These are phyloP conservation scores for Starmera dryadoides DNA, from an alignment of 805 yeast genomes.

Conservation along the genomic window DNA sequence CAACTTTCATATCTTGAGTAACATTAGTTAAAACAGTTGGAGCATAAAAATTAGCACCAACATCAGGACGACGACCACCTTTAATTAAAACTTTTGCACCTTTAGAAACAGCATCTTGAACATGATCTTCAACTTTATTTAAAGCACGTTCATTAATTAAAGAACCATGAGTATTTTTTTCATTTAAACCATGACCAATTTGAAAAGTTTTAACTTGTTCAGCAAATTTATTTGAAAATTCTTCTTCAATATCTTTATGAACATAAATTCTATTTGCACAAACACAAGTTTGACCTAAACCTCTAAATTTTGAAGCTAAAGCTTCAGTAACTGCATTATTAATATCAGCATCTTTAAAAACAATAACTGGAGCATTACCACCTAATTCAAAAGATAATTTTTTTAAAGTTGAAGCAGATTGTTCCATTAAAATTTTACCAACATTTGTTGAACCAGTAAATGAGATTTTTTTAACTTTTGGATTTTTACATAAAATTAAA, in stretches of 20 bases:
- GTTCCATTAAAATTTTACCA: slow-evolving; percentile 53
- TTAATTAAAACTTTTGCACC: slow-evolving; percentile 45
- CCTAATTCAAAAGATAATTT: slow-evolving; percentile 59
- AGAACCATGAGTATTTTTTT: slow-evolving; percentile 47
- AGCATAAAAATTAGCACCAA: slow-evolving; percentile 45
- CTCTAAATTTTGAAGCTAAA: slow-evolving; percentile 49
- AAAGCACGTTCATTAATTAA: slow-evolving; percentile 44
- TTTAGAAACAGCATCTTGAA: slow-evolving; percentile 42
- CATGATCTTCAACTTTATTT: slow-evolving; percentile 47
- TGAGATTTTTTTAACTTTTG: slow-evolving; percentile 45
- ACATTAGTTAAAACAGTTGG: slow-evolving; percentile 50
- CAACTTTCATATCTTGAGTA: slow-evolving; percentile 40
- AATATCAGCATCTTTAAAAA: slow-evolving; percentile 53
- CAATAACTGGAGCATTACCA: slow-evolving; percentile 60
- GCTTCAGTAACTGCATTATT: slow-evolving; percentile 48
- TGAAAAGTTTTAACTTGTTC: slow-evolving; percentile 37
- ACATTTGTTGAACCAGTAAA: slow-evolving; percentile 62
- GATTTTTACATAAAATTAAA: slow-evolving; percentile 39
- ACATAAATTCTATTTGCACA: slow-evolving; percentile 56
- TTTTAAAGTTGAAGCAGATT: slow-evolving; percentile 49
- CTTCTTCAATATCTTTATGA: slow-evolving; percentile 41
- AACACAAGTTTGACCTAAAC: slow-evolving; percentile 61
- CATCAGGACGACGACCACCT: slow-evolving; percentile 45
- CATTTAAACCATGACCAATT: slow-evolving; percentile 50
- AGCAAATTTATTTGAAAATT: slow-evolving; percentile 38